phyloP scores from a whole-genome alignment of 2,329 filamentous ascomycete genomes.

The Pestalotiopsis sp. region DNA sequence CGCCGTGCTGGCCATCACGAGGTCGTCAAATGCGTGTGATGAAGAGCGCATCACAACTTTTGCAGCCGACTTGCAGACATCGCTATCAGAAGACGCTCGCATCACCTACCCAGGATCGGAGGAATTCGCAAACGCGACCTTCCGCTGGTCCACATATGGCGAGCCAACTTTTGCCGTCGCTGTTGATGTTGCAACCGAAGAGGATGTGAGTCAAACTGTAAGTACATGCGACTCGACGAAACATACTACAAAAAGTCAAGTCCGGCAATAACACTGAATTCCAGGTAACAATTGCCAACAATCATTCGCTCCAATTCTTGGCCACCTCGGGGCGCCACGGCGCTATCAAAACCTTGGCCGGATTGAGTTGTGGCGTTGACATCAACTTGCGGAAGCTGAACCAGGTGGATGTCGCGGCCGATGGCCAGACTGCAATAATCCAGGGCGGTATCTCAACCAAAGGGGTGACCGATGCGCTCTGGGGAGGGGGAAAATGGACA shows the following conservation, averaged over 20 bases:
- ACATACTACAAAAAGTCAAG: not conserved
- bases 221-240: conserved; percentile 12
- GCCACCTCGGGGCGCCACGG: conserved; percentile 56
- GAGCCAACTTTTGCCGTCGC: conserved; percentile 34
- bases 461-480: conserved; percentile 47
- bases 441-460: conserved; percentile 50
- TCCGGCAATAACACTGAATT: not conserved
- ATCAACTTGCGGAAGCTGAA: conserved; percentile 49
- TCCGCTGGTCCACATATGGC: conserved; percentile 32
- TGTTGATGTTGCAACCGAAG: conserved; percentile 33
- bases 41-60: not conserved
- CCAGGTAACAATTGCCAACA: conserved; percentile 50
- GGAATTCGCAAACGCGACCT: conserved; percentile 27
- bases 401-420: conserved; percentile 39
- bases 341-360: conserved; percentile 47
- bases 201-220: conserved; percentile 39
- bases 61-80: conserved; percentile 11
- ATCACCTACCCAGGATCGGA: conserved; percentile 30
- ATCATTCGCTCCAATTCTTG: conserved; percentile 49
- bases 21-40: not conserved
- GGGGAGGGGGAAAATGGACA: conserved; percentile 52
- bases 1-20: not conserved
- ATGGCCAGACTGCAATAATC: conserved; percentile 48
- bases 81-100: conserved; percentile 23
- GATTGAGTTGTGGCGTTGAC: conserved; percentile 50